Percentiles rank a stretch among this genome's conserved stretches.
These are phyloP conservation scores for Fraxinus dipetala DNA, from an alignment of 305 asterid species.

Conservation along the genomic window DNA sequence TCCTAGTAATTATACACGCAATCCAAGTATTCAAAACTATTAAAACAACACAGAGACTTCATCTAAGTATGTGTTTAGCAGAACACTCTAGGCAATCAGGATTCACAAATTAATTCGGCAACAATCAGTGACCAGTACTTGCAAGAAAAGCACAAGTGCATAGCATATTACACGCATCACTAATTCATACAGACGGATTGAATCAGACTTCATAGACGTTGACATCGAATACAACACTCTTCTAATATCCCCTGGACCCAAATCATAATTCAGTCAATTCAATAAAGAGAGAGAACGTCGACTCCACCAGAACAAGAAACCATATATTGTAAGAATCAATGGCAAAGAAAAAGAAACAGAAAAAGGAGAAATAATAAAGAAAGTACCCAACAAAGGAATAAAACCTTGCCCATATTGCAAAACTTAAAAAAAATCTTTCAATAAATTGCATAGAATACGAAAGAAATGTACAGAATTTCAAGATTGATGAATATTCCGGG, in stretches of 20 bases:
- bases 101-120: background rate
- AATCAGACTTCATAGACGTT: background rate
- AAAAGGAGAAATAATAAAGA: background rate
- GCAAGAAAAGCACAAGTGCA: background rate
- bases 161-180: background rate
- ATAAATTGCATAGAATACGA: background rate
- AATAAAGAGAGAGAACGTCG: background rate
- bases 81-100: background rate
- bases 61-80: background rate
- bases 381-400: background rate
- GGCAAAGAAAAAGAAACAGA: background rate
- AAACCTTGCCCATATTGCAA: background rate
- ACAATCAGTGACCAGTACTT: background rate
- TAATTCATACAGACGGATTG: background rate
- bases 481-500: background rate
- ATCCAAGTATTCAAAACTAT: background rate
- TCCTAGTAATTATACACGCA: background rate
- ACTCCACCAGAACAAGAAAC: background rate
- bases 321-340: background rate
- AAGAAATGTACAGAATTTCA: background rate
- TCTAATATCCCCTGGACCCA: background rate
- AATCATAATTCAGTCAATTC: background rate
- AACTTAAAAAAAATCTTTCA: background rate
- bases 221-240: background rate
- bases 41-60: background rate